Evolutionary conservation across 1,139 yeast species (phyloP), one percentile per base, ranked within the genome.

Genomic region (Blastobotrys aristatus): DNA sequence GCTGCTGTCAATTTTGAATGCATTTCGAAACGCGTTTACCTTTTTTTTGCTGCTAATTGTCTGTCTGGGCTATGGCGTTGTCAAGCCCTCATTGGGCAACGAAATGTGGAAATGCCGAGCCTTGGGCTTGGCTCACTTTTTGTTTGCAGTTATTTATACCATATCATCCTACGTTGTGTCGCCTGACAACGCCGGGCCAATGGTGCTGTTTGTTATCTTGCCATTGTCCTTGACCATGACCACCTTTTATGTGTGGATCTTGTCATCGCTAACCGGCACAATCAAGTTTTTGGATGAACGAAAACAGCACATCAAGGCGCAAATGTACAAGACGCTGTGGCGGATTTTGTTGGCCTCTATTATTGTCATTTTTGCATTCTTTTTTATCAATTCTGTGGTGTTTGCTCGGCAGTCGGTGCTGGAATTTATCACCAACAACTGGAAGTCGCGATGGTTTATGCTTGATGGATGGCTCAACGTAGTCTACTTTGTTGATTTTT

Each of bases 391-490:
- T 17, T 76, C 89, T 5, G 75, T 92, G 56, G 72, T 87, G 33
- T 78, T 82, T 57, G 72, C 89, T 54, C 82, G 86, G 41, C 84
- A 86, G 78, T 77, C 87, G 22, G 73, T 83, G 5, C 76, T 84
- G 13, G 86, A 87, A 53, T 77, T 87, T 65, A 76, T 92, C 55
- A 96, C 90, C 60, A 80, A 79, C 57, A 85, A 87, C 65, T 94
- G 98, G 98, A 87, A 89, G 68, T 79, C 88, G 33, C 80, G 95
- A 55, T 90, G 86, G 73, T 89, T 94, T 63, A 68, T 89, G 49
- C 77, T 84, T 45, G 97, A 92, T 58, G 94, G 95, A 69, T 89
- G 98, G 96, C 95, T 97, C 34, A 82, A 95, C 51, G 77, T 88
- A 40, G 84, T 90, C 14, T 94, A 88, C 69, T 88, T 85, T 63